phyloP scores from a whole-genome alignment of 2,329 filamentous ascomycete genomes.

The Fusarium illudens region DNA sequence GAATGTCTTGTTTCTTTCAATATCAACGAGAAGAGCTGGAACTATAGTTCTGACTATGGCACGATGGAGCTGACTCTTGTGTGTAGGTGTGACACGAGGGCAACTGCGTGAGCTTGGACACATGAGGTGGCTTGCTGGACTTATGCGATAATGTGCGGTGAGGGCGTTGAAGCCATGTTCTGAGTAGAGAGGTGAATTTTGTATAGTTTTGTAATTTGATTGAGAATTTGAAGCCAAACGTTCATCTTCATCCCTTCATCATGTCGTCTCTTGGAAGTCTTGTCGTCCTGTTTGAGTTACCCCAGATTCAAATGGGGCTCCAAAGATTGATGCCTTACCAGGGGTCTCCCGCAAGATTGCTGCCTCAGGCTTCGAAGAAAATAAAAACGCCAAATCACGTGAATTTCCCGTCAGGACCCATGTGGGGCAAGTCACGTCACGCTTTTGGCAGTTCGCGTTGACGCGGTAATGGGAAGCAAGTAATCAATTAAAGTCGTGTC shows the following conservation, averaged over 20 bases:
- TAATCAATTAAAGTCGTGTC: constrained; percentile 45
- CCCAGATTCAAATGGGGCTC: background rate
- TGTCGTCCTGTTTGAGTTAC: background rate
- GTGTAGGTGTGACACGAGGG: background rate
- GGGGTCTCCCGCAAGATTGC: background rate
- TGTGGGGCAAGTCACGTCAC: constrained; percentile 51
- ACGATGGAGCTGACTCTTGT: constrained; percentile 7
- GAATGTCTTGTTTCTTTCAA: constrained; percentile 15
- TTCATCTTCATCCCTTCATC: background rate
- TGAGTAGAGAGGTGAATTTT: background rate
- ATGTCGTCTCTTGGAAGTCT: background rate
- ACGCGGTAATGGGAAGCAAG: constrained; percentile 16
- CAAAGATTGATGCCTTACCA: background rate
- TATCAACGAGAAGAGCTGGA: background rate
- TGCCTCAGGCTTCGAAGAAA: background rate
- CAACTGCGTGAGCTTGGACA: background rate
- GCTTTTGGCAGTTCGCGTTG: constrained; percentile 46
- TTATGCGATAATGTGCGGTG: background rate
- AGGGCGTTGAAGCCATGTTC: background rate
- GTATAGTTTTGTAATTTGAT: background rate
- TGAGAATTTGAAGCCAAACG: background rate
- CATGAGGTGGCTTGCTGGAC: background rate
- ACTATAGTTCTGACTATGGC: background rate
- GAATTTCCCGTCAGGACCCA: background rate
- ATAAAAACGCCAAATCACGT: constrained; percentile 43